Evolutionary conservation across 176 grass and related monocot genomes (phyloP).

Genomic region (Pontederia crassipes): DNA sequence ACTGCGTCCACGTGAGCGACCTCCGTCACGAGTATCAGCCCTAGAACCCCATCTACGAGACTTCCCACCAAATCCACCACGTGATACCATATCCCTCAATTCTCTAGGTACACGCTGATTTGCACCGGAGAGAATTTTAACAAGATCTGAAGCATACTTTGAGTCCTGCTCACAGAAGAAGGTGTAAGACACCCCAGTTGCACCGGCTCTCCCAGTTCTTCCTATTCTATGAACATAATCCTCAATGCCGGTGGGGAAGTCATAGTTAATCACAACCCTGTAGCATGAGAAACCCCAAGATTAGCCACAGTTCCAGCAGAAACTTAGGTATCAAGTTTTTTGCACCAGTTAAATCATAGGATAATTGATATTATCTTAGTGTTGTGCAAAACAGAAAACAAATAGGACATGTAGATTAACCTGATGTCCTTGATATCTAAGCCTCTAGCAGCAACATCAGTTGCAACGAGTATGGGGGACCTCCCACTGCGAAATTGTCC

Average conservation of each 20-base stretch:
- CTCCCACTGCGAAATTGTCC: slow-evolving; percentile 72
- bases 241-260: slow-evolving; percentile 94
- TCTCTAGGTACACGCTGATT: slow-evolving; percentile 72
- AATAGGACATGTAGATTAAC: slow-evolving; percentile 20
- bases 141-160: slow-evolving; percentile 70
- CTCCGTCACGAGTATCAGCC: slow-evolving; percentile 22
- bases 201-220: slow-evolving; percentile 85
- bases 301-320: background rate
- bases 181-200: slow-evolving; percentile 83
- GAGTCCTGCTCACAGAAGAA: slow-evolving; percentile 90
- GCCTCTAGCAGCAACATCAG: slow-evolving; percentile 91
- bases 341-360: background rate
- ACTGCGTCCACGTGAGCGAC: slow-evolving; percentile 24
- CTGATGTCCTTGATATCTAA: slow-evolving; percentile 99
- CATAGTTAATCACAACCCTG: slow-evolving; percentile 96
- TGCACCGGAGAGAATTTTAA: slow-evolving; percentile 85
- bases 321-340: background rate
- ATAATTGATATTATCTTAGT: background rate
- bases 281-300: slow-evolving; percentile 5
- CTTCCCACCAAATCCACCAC: slow-evolving; percentile 27
- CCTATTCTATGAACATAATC: slow-evolving; percentile 98
- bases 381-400: background rate
- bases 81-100: slow-evolving; percentile 56
- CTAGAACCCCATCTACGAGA: slow-evolving; percentile 18
- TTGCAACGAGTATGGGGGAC: slow-evolving; percentile 81